Base-by-base conservation (phyloP, 441 rosid genomes). In the Brassica balearica region DNA sequence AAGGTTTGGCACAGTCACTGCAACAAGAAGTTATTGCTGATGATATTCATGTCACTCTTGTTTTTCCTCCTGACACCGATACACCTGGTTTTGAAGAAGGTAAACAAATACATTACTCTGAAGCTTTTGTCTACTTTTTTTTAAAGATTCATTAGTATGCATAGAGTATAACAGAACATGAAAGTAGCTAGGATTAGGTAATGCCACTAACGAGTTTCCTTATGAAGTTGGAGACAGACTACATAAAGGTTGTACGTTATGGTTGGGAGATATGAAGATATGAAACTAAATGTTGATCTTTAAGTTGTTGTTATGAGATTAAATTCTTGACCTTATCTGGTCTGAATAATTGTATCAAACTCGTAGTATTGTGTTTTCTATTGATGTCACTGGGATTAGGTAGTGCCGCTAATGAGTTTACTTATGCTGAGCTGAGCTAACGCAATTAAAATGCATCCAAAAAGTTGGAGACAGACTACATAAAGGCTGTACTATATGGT, bases 1-100 rank as follows among this genome's bases (percentile, higher is more conserved):
- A 95, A 27, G 99, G 99, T 62, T 82, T 95, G 80, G 99, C 95
- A 17, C 97, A 95, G 81, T 94, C 98, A 60, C 77, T 95, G 87
- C 98, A 95, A 58, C 99, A 95, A 74, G 98, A 93, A 85, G 91
- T 92, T 56, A 92, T 95, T 77, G 88, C 77, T 1, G 95, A 92
- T 81, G 80, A 88, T 71, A 90, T 95, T 32, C 96, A 89, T 81
- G 87, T 93, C 71, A 88, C 98, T 55, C 89, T 93, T 36, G 55
- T 93, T 67, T 93, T 89, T 69, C 98, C 97, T 34, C 93, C 97
- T 0, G 53, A 46, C 38, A 34, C 43, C 10, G 43, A 36, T 36
- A 36, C 43, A 36, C 43, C 43, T 8, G 43, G 43, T 36, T 36
- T 36, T 36, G 43, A 36, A 8, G 43, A 36, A 36, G 43, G 43